A percentile compares a stretch with the other conserved stretches of the same genome.
Evolutionary conservation across 1,284 basidiomycete genomes (phyloP).

Genomic region (Mycena sp.): DNA sequence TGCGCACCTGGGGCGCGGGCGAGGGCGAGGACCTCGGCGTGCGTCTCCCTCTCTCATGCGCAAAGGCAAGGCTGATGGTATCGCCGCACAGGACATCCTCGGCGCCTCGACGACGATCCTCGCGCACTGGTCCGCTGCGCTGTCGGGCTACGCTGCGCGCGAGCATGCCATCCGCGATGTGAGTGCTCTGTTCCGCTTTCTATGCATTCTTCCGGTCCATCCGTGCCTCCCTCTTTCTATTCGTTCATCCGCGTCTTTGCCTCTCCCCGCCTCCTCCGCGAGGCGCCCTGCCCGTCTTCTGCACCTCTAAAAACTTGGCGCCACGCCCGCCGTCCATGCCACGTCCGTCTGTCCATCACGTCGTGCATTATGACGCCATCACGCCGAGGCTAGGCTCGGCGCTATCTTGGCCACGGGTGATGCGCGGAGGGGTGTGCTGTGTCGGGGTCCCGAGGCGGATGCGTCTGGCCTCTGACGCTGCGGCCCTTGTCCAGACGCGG

Average conservation of each 20-base stretch:
- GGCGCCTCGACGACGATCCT: constrained; percentile 78
- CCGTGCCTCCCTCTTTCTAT: background rate
- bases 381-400: no score
- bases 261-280: background rate
- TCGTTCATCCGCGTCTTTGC: background rate
- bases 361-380: no score
- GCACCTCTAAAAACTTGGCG: no score
- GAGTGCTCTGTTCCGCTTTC: background rate
- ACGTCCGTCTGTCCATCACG: no score
- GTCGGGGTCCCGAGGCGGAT: no score
- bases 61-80: no score
- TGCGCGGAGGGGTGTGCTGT: no score
- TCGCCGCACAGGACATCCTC: constrained; percentile 87
- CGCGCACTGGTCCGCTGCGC: constrained; percentile 73
- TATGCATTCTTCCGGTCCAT: background rate
- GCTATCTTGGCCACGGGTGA: no score
- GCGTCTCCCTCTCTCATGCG: constrained; percentile 39
- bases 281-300: no score
- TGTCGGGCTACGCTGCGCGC: constrained; percentile 79
- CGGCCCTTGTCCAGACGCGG: no score
- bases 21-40: constrained; percentile 92
- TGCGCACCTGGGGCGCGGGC: constrained; percentile 82
- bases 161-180: constrained; percentile 77
- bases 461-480: no score
- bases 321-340: no score